Conservation (phyloP, 2,329 filamentous ascomycete genomes). For the Monosporascus sp. region DNA sequence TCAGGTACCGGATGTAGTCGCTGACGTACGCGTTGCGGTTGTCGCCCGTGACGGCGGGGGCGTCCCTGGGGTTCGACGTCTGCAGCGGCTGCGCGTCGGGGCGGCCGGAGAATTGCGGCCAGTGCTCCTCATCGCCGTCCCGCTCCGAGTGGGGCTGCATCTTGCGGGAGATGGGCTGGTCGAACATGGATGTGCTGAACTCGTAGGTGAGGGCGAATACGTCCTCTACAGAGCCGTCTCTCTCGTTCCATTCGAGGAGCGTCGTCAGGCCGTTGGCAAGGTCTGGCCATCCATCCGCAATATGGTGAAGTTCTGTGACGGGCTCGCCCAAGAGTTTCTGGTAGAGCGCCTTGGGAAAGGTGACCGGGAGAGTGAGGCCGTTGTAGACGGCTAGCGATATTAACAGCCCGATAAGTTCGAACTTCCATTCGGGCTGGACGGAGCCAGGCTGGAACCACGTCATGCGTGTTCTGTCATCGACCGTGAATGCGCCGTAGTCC, state of each 20-base stretch:
- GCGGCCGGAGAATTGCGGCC: conserved; percentile 47
- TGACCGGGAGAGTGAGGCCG: conserved; percentile 83
- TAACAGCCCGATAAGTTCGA: conserved; percentile 81
- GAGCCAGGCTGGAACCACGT: conserved; percentile 85
- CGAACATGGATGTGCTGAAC: conserved; percentile 63
- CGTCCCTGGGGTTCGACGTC: conserved; percentile 43
- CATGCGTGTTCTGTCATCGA: conserved; percentile 71
- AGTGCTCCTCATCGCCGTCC: conserved; percentile 21
- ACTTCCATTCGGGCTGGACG: conserved; percentile 81
- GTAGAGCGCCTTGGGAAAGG: conserved; percentile 82
- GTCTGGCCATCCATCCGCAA: conserved; percentile 82
- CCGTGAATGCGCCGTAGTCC: conserved; percentile 72
- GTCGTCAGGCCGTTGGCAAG: conserved; percentile 68
- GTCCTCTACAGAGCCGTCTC: conserved; percentile 71
- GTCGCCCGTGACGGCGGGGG: conserved; percentile 70
- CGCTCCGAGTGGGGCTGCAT: conserved; percentile 37
- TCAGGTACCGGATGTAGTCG: conserved; percentile 82
- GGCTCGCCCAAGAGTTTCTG: conserved; percentile 67
- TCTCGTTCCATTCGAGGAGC: conserved; percentile 71
- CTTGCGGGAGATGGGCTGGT: conserved; percentile 49
- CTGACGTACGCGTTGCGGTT: conserved; percentile 75
- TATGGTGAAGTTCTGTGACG: conserved; percentile 66
- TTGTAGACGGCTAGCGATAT: conserved; percentile 90
- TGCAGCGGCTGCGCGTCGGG: conserved; percentile 20
- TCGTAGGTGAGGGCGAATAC: conserved; percentile 81